Base-by-base conservation (phyloP, 495 filamentous ascomycete genomes). In the Glutinoglossum americanum region DNA sequence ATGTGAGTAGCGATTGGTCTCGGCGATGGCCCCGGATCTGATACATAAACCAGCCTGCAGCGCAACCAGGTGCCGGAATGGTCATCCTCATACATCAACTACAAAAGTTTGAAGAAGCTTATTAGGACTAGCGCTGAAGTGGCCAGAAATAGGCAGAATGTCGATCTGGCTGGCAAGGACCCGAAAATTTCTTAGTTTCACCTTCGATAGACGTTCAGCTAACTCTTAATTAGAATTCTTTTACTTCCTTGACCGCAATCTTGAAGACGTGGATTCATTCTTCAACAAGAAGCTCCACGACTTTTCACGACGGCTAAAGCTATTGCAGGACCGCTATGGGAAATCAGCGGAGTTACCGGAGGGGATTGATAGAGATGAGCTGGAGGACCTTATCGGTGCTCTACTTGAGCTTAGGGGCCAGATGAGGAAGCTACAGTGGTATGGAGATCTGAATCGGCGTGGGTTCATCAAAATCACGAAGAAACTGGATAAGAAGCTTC, bases 391-490 rank as follows among this genome's bases (percentile, higher is more conserved):
- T 44, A 82, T 90, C 72, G 84, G 82, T 39, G 86, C 89, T 37
- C 74, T 96, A 54, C 76, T 96, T 30, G 92, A 97, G 64, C 75
- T 96, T 54, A 77, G 92, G 47, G 81, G 82, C 53, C 85, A 92
- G 60, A 68, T 96, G 58, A 78, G 90, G 47, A 96, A 96, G 61
- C 73, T 98, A 59, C 85, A 93, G 69, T 96, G 89, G 89, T 97
- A 95, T 61, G 93, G 88, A 28, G 92, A 97, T 71, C 89, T 97
- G 62, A 98, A 98, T 65, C 78, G 89, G 37, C 78, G 85, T 59
- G 92, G 92, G 0, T 98, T 98, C 64, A 76, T 93, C 63, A 98
- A 98, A 71, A 97, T 98, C 69, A 90, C 89, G 23, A 98, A 96
- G 73, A 98, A 98, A 68, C 73, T 94, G 23, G 89, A 95, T 71